Evolutionary conservation across 306 rosid species (phyloP).

Genomic region (Vicia sativa): DNA sequence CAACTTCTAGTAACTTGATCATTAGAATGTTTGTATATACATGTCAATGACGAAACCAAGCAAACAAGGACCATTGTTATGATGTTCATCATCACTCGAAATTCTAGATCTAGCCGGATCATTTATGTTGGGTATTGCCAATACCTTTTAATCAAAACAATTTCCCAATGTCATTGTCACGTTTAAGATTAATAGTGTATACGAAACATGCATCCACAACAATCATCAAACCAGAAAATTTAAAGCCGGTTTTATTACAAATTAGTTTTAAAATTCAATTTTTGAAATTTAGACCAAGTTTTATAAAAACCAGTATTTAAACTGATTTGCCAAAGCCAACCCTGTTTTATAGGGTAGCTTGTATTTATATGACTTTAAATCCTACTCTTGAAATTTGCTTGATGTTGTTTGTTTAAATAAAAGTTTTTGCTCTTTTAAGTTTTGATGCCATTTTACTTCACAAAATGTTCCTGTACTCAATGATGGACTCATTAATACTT

Average conservation of each 20-base stretch:
- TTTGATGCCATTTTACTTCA: neutral
- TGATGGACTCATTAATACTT: neutral
- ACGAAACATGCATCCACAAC: neutral
- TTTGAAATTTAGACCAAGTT: neutral
- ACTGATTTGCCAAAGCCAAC: too few species aligned
- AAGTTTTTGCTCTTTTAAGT: neutral
- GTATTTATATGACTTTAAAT: too few species aligned
- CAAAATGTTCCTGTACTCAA: neutral
- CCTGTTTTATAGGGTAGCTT: too few species aligned
- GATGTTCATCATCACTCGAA: too few species aligned
- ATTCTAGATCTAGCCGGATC: too few species aligned
- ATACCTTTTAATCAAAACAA: too few species aligned
- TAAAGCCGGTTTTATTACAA: neutral
- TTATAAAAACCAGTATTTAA: too few species aligned
- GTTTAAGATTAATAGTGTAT: neutral
- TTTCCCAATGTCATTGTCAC: neutral
- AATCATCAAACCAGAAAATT: neutral
- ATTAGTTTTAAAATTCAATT: neutral
- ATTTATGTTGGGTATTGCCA: too few species aligned
- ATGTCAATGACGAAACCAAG: too few species aligned
- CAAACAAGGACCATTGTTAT: too few species aligned
- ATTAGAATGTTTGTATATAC: too few species aligned
- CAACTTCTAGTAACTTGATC: too few species aligned
- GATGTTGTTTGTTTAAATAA: neutral
- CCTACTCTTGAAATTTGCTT: neutral